Evolutionary conservation across 768 basidiomycete species (phyloP), one percentile per base, ranked within the genome.

Genomic region (Mycena albidolilacea): DNA sequence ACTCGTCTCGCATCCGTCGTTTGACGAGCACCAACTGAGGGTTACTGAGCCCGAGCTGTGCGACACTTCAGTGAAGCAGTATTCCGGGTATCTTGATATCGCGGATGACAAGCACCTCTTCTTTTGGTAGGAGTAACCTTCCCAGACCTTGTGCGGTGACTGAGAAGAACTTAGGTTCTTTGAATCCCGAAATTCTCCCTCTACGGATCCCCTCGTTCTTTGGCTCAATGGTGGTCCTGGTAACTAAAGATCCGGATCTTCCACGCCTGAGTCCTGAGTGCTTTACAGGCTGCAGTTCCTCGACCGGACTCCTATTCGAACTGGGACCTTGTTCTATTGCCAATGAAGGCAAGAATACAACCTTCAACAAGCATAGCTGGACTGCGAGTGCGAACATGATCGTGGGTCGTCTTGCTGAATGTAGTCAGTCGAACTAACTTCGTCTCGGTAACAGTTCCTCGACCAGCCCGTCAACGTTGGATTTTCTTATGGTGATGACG

Each of bases 201-300:
- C 88, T 63, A 85, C 90, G 64, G 96, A 94, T 7, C 97, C 97
- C 5, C 87, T 98, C 2, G 87, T 97, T 10, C 85, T 98, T 59
- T 98, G 97, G 97, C 85, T 95, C n/a, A 95, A 95, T 75, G 95
- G 95, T 43, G 92, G 93, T 14, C 91, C 91, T 23, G 89, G 91
- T 72, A 14, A 37, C 19, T 63, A 3, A 3, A 30, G 46, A 35
- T 15, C n/a, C 23, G 10, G 5, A 41, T 38, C 19, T 21, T 17
- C 67, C n/a, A 23, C 17, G 6, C 7, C 23, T 14, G 10, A 8
- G 7, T 64, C 2, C 62, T 64, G 21, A 70, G 9, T 17, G 15
- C 4, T 3, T 5, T 38, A 30, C 48, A 73, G 69, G 68, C 10
- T 91, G 90, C 82, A 91, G 90, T 67, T 93, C 91, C 9, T 90